Base-by-base conservation (phyloP, 352 stramenopile genomes). In the Phytophthora constricta region DNA sequence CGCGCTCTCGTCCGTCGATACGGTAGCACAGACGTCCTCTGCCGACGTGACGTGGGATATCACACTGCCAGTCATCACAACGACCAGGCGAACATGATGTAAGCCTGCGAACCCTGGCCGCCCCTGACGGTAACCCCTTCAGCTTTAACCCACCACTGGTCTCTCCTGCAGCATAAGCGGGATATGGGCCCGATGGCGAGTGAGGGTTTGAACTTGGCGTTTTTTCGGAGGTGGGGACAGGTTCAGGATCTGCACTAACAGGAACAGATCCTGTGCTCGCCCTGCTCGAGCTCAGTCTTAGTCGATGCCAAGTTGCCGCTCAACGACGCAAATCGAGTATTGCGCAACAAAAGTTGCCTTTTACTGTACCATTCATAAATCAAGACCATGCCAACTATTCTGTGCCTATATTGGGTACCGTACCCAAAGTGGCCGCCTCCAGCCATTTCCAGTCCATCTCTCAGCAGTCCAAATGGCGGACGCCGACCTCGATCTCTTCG, bases 401-500 rank as follows among this genome's bases (percentile, higher is more conserved):
- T 25, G 26, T 25, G 1, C 8, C 23, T 42, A 42, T 17, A 37
- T 11, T 11, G 25, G 9, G 14, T 47, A 42, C 3, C 4, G 4
- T 47, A 23, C 17, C 19, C 7, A 47, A 23, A 23, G n/a, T 23
- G 41, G 9, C 16, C n/a, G 20, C 45, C 22, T 34, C 57, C 52
- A 73, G 65, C 65, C 59, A 73, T 70, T 74, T 56, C 3, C 23
- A 16, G 23, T 7, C 13, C 4, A 60, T 34, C 27, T 23, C 37
- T 4, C 26, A 39, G 14, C 33, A 14, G 49, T 37, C 17, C n/a
- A n/a, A n/a, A 77, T 77, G 70, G 70, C 52, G 64, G 91, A 97
- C 69, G 90, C 98, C 56, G 82, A 98, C 22, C 82, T 98, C 31
- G 95, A 97, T 70, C 76, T 98, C 48, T 98, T 98, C 75, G 91